phyloP scores from a whole-genome alignment of 2,329 filamentous ascomycete species.

The Scorias spongiosa region DNA sequence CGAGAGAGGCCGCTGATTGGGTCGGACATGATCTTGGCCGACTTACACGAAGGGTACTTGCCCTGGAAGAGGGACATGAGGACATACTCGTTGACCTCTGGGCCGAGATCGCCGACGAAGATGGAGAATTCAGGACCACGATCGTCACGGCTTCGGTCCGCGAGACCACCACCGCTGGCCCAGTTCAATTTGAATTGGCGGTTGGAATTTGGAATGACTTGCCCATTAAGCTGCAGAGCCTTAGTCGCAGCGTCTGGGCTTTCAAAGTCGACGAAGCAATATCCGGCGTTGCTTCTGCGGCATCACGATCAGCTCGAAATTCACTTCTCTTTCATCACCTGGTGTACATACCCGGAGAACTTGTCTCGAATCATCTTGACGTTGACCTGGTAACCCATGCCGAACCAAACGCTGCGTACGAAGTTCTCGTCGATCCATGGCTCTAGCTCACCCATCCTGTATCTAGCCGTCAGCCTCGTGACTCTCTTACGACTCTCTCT shows the following conservation, averaged over 20 bases:
- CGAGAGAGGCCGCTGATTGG: constrained; percentile 95
- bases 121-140: constrained; percentile 92
- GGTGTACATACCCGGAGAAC: constrained; percentile 67
- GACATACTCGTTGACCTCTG: constrained; percentile 97
- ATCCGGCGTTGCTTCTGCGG: constrained; percentile 72
- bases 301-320: constrained; percentile 2
- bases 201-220: constrained; percentile 79
- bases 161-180: constrained; percentile 89
- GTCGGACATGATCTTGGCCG: constrained; percentile 99
- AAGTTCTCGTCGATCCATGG: constrained; percentile 99
- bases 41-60: constrained; percentile 95
- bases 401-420: constrained; percentile 86
- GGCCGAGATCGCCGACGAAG: constrained; percentile 93
- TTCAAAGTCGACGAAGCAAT: constrained; percentile 93
- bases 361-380: constrained; percentile 99
- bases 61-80: constrained; percentile 93
- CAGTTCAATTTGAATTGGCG: constrained; percentile 98
- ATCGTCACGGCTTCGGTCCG: constrained; percentile 88
- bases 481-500: constrained; percentile 15
- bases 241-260: constrained; percentile 74
- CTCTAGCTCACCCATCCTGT: constrained; percentile 96
- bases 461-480: constrained; percentile 15
- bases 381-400: constrained; percentile 86
- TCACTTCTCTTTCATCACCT: neutral
- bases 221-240: constrained; percentile 79